Evolutionary conservation across 768 basidiomycete species (phyloP), one percentile per base, ranked within the genome.

Genomic region (Obba rivulosa): DNA sequence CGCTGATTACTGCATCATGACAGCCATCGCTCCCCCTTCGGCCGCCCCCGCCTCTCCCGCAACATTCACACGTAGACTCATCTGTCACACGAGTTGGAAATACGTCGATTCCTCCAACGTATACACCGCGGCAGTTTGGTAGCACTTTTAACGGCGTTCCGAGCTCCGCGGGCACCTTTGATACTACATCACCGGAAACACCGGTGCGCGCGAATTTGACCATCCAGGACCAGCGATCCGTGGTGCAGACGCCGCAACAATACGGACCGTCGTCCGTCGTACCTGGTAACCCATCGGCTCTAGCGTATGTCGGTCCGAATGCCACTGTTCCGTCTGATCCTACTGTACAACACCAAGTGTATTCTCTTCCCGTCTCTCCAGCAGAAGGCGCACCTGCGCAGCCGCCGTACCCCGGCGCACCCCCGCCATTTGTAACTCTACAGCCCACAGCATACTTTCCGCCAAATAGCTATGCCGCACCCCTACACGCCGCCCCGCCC

Each of bases 41-140:
- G n/a, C 60, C 58, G 8, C 60, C 60, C n/a, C 60, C 62, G 28
- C 60, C 60, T 3, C 46, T 63, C 14, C 60, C 59, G 13, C 57
- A 56, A 7, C 57, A 56, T 36, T 47, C 51, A 0, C 47, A 52
- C 38, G 39, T 39, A 16, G 52, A 57, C 34, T 20, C 54, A 11
- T 51, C 51, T 36, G 51, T 56, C 9, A 47, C 55, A 21, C 45
- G 49, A 39, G 42, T 51, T 20, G 47, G 44, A 24, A 45, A 39
- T 41, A 50, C 55, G n/a, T 51, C 61, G 41, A 45, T 55, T 4
- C 59, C 59, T 2, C 61, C 61, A 18, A 52, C 41, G 1, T 58
- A 62, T 45, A 48, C 55, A n/a, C 53, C 54, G 20, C 49, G 49
- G 39, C 36, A 18, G 25, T 21, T 17, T 28, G 39, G 42, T 18